Evolutionary conservation across 148 eudicot genomes (phyloP).

Genomic region (Rhododendron williamsianum): DNA sequence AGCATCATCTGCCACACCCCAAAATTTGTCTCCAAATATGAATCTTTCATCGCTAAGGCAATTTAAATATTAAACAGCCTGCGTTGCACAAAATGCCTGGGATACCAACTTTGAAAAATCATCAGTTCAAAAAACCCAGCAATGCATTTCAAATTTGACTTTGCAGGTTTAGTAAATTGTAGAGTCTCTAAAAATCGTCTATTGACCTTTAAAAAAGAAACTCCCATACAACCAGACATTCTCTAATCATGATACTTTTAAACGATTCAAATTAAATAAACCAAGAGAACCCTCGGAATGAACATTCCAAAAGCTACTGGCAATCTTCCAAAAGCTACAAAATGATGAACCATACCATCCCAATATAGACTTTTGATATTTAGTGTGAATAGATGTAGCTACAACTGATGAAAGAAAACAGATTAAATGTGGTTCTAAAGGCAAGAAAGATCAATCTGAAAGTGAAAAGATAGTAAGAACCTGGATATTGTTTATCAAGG

Average conservation of each 20-base stretch:
- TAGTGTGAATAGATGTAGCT: not conserved
- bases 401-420: not conserved
- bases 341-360: not conserved
- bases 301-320: conserved; percentile 3
- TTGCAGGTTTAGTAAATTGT: not conserved
- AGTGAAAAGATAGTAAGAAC: conserved; percentile 17
- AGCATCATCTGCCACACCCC: not conserved
- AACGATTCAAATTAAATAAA: not conserved
- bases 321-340: conserved; percentile 3
- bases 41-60: not conserved
- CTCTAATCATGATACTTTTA: not conserved
- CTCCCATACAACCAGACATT: not conserved
- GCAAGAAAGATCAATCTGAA: not conserved
- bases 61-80: not conserved
- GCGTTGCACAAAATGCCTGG: not conserved
- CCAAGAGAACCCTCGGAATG: not conserved
- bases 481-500: conserved; percentile 85
- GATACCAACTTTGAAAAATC: not conserved
- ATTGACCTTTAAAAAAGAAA: not conserved
- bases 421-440: not conserved
- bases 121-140: not conserved
- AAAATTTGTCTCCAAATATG: not conserved
- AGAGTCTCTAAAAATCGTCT: not conserved
- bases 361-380: not conserved
- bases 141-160: not conserved